Base-by-base conservation (phyloP, 2,329 filamentous ascomycete genomes). In the Coniochaeta hoffmannii region DNA sequence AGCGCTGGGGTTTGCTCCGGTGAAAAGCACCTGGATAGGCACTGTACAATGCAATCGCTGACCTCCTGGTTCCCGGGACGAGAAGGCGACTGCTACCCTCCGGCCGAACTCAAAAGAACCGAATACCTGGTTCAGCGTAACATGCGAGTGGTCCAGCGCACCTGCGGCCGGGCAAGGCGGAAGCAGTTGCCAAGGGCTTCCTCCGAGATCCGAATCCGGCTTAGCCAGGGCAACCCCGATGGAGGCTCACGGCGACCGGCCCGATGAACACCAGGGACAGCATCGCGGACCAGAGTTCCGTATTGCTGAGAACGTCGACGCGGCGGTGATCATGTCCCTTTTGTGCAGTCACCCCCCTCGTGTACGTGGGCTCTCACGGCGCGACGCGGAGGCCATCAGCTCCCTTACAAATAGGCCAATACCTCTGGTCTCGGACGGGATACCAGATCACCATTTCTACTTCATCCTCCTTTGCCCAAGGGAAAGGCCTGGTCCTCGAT, bases 181-280 rank as follows among this genome's bases (percentile, higher is more conserved):
- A 51, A 51, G 12, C 49, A 31, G 2, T 24, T 34, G 49, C 49
- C 49, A 51, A 51, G 50, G 31, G 24, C 32, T 50, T 28, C 46
- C 41, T 57, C 56, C 56, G 56, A 15, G 17, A 41, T 22, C 56
- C 56, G 35, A 41, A 55, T 55, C 30, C 30, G 49, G 56, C 24
- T 34, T 55, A 55, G 56, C 44, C n/a, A 26, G 22, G 14, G 11
- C 9, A 35, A 44, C 28, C 14, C 14, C 31, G 44, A 53, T 24
- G 31, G 50, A 36, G 14, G 2, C 9, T 22, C n/a, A 49, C 53
- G 31, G 41, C 22, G 32, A 10, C 14, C 30, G 49, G 35, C 36
- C 41, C 32, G 46, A 38, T 41, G 36, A 53, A 38, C 32, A 38
- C 19, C 1, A 28, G 12, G 12, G 9, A 32, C 41, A 46, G 7